Percentiles rank a stretch among this genome's conserved stretches.
These are phyloP conservation scores for Zymoseptoria ardabiliae DNA, from an alignment of 2,329 filamentous ascomycete species.

Conservation along the genomic window DNA sequence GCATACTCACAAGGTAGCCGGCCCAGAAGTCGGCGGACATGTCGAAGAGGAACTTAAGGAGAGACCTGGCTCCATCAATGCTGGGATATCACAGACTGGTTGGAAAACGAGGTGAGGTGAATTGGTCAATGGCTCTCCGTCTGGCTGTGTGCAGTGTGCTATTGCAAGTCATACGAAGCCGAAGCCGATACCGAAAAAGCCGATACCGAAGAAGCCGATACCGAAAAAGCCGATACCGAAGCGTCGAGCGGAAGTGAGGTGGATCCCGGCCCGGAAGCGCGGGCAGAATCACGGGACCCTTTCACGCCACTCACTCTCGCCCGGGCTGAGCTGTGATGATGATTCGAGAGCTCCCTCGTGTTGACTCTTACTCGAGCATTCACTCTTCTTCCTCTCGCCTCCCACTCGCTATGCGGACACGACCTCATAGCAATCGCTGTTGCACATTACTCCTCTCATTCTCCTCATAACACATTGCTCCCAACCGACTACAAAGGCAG, in stretches of 20 bases:
- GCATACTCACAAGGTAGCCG: constrained; percentile 55
- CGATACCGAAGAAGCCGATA: background rate
- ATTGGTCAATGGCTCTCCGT: background rate
- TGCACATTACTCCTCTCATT: background rate
- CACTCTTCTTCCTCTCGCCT: background rate
- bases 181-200: background rate
- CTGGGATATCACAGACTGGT: background rate
- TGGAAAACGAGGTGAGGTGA: background rate
- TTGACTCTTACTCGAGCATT: background rate
- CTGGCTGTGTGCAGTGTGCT: background rate
- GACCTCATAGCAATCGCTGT: background rate
- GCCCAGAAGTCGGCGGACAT: constrained; percentile 94
- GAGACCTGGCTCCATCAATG: background rate
- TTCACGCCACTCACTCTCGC: background rate
- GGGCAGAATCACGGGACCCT: background rate
- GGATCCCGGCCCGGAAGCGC: background rate
- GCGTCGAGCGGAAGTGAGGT: background rate
- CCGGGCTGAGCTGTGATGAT: background rate
- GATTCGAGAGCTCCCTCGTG: background rate
- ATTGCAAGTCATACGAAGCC: background rate
- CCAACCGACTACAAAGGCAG: background rate
- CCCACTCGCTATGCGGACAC: background rate
- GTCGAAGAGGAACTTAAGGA: constrained; percentile 1
- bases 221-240: too few relatives aligned
- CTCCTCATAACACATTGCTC: background rate